Conservation (phyloP, 2,329 filamentous ascomycete species). For the Phaeosphaeriaceae sp. region DNA sequence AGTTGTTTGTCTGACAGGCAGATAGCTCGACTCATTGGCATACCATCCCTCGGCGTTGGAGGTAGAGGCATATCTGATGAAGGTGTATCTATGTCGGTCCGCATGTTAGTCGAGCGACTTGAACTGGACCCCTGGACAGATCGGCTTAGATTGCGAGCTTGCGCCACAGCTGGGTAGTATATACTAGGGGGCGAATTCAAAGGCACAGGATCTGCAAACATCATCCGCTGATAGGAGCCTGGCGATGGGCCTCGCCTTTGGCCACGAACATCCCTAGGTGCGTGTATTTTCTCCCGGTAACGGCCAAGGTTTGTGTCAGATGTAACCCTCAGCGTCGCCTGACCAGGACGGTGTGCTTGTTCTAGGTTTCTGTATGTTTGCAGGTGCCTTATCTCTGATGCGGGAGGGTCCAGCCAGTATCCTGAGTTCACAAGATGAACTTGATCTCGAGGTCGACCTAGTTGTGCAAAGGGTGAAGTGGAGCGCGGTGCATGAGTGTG, state of each 20-base stretch:
- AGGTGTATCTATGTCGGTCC: constrained; percentile 49
- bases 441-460: constrained; percentile 50
- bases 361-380: constrained; percentile 20
- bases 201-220: constrained; percentile 22
- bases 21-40: constrained; percentile 42
- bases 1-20: constrained; percentile 20
- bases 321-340: constrained; percentile 31
- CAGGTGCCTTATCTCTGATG: constrained; percentile 23
- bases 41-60: constrained; percentile 50
- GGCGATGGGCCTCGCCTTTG: constrained; percentile 22
- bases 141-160: constrained; percentile 25
- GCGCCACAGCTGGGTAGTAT: constrained; percentile 27
- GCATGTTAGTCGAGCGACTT: constrained; percentile 39
- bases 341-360: constrained; percentile 15
- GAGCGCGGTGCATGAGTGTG: constrained; percentile 46
- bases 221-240: constrained; percentile 2
- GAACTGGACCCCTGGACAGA: constrained; percentile 35
- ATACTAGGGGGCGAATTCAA: constrained; percentile 29
- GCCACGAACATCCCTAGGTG: constrained; percentile 14
- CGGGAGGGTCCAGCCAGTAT: constrained; percentile 50
- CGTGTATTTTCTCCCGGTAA: constrained; percentile 15
- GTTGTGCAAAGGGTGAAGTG: constrained; percentile 51
- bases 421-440: constrained; percentile 53
- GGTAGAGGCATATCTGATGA: constrained; percentile 54
- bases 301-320: constrained; percentile 34